Percentiles rank a stretch among this genome's conserved stretches.
phyloP scores from a whole-genome alignment of 257 asterid species.

The Echites panduratus region DNA sequence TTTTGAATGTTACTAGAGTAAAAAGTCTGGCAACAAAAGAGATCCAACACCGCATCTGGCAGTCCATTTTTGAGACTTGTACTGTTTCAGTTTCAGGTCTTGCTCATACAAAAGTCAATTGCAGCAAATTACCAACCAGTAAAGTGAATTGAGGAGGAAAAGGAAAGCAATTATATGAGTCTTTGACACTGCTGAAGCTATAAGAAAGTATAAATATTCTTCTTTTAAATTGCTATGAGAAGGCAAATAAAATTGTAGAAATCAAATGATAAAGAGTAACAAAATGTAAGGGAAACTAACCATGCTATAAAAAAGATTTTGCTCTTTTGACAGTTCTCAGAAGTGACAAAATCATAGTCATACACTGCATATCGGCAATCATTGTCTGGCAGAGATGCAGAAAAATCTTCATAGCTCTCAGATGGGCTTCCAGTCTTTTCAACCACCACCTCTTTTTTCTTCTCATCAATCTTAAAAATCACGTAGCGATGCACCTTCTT shows the following conservation, averaged over 20 bases:
- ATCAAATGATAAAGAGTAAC: background rate
- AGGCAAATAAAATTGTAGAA: background rate
- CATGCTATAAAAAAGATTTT: constrained; percentile 62
- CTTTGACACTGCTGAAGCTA: background rate
- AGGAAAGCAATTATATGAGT: background rate
- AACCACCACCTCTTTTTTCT: constrained; percentile 57
- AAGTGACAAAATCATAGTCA: constrained; percentile 58
- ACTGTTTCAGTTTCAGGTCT: background rate
- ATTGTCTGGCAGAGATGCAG: constrained; percentile 51
- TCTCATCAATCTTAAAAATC: constrained; percentile 58
- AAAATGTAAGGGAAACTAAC: constrained; percentile 18
- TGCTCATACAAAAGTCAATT: background rate
- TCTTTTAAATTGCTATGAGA: background rate
- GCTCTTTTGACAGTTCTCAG: constrained; percentile 72
- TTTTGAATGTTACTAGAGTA: background rate
- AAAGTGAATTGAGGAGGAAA: too few relatives aligned
- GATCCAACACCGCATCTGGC: background rate
- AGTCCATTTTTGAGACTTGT: background rate
- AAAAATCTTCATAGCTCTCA: constrained; percentile 56
- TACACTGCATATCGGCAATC: constrained; percentile 67
- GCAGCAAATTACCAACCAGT: background rate
- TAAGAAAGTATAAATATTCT: background rate
- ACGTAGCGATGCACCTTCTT: constrained; percentile 55
- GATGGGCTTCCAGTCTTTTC: constrained; percentile 61
- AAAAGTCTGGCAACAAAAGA: too few relatives aligned